Percentiles rank a stretch among this genome's conserved stretches.
phyloP scores from a whole-genome alignment of 768 basidiomycete species.

The Mycena haematopus region DNA sequence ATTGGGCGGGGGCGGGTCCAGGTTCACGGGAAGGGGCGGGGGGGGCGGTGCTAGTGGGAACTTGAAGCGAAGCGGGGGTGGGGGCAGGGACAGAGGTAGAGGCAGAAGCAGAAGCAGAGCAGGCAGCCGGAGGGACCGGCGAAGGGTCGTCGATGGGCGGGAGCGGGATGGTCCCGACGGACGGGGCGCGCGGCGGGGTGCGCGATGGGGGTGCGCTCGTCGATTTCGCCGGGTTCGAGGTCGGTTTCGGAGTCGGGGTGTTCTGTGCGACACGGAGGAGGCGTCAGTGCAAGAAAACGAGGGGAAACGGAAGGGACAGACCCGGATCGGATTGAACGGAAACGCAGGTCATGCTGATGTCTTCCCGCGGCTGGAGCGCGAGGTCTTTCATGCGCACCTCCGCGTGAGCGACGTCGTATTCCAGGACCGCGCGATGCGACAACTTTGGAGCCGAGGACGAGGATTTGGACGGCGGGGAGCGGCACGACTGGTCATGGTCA shows the following conservation, averaged over 20 bases:
- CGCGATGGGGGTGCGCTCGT: background rate
- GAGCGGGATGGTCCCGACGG: slow-evolving; percentile 20
- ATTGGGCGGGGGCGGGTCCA: too few relatives aligned
- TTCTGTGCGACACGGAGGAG: background rate
- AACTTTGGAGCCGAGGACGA: background rate
- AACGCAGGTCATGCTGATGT: background rate
- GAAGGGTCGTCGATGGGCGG: slow-evolving; percentile 13
- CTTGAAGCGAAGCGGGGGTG: too few relatives aligned
- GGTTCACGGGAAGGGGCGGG: background rate
- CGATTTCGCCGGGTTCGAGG: slow-evolving; percentile 23
- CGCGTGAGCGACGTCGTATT: slow-evolving; percentile 14
- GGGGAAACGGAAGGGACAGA: background rate
- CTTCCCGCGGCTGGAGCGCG: background rate
- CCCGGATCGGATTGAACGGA: slow-evolving; percentile 14
- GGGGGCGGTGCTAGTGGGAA: too few relatives aligned
- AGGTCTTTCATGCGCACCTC: slow-evolving; percentile 11
- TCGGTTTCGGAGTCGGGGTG: slow-evolving; percentile 1
- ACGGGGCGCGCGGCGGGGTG: slow-evolving; percentile 19
- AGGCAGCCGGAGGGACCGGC: background rate
- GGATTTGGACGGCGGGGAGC: slow-evolving; percentile 16
- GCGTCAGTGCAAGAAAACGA: background rate
- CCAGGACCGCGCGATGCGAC: slow-evolving; percentile 1
- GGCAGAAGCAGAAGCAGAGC: background rate
- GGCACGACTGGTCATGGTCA: slow-evolving; percentile 12
- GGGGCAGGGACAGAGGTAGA: background rate